Conservation (phyloP, 78 protist species). For the Protostelium mycophagum region DNA sequence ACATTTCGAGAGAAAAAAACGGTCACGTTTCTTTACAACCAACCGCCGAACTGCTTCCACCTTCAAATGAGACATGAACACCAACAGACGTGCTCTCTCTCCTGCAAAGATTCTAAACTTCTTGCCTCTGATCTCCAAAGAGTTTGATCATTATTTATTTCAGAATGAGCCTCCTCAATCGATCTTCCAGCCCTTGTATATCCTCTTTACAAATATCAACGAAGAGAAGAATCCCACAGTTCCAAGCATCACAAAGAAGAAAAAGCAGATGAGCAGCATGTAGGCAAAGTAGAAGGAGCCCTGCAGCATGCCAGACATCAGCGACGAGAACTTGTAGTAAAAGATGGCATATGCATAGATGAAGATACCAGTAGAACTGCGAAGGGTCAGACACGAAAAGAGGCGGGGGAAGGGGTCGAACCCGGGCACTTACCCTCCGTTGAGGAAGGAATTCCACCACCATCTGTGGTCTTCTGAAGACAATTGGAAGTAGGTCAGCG, state of each 20-base stretch:
- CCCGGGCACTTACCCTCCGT: constrained; percentile 65
- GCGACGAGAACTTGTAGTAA: constrained; percentile 74
- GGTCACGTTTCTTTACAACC: too few species aligned
- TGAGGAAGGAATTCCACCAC: constrained; percentile 92
- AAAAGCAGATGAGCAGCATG: constrained; percentile 80
- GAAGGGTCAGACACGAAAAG: too few species aligned
- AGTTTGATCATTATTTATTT: too few species aligned
- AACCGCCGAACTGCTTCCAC: too few species aligned
- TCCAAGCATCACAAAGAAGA: constrained; percentile 89
- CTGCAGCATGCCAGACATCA: constrained; percentile 93
- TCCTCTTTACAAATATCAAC: constrained; percentile 81
- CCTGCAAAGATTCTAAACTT: too few species aligned
- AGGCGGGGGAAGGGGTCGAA: too few species aligned
- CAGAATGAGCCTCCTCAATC: too few species aligned
- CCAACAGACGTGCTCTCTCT: too few species aligned
- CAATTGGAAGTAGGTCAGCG: constrained; percentile 95
- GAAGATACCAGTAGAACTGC: constrained; percentile 82
- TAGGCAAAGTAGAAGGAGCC: constrained; percentile 92
- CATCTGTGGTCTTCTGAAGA: constrained; percentile 93
- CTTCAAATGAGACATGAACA: too few species aligned
- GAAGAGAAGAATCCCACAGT: constrained; percentile 89
- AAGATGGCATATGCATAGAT: constrained; percentile 81
- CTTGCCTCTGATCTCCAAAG: too few species aligned
- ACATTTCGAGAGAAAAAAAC: too few species aligned
- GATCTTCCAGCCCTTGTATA: constrained; percentile 76